Conservation (phyloP, 2,329 filamentous ascomycete genomes). For the Dothideomycetidae sp. region DNA sequence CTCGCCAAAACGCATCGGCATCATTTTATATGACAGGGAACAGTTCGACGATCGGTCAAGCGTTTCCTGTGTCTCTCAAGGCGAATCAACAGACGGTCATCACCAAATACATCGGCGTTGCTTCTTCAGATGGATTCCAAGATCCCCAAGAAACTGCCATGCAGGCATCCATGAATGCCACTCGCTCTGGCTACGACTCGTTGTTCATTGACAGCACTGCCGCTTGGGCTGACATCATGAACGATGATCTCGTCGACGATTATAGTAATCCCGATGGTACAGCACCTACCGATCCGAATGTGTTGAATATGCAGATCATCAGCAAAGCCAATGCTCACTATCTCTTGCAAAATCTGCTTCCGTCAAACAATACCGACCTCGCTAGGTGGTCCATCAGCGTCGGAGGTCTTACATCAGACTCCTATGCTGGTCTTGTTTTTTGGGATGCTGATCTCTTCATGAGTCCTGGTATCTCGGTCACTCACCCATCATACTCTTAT, state of each 20-base stretch:
- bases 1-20: conserved; percentile 30
- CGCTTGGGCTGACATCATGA: conserved; percentile 50
- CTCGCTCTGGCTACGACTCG: conserved; percentile 39
- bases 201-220: conserved; percentile 42
- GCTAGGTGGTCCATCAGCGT: conserved; percentile 46
- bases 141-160: conserved; percentile 42
- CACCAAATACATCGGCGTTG: conserved; percentile 53
- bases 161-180: conserved; percentile 38
- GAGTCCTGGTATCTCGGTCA: conserved; percentile 50
- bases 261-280: conserved; percentile 43
- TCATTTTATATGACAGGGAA: conserved; percentile 40
- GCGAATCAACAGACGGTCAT: conserved; percentile 41
- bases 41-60: conserved; percentile 50
- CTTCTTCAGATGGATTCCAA: conserved; percentile 53
- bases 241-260: conserved; percentile 47
- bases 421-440: conserved; percentile 52
- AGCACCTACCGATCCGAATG: conserved; percentile 41
- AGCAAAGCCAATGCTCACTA: conserved; percentile 43
- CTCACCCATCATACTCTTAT: conserved; percentile 47
- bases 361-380: conserved; percentile 37
- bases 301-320: conserved; percentile 42
- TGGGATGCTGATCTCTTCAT: conserved; percentile 57
- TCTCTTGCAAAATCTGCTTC: conserved; percentile 43
- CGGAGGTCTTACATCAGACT: conserved; percentile 52
- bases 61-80: conserved; percentile 38